Conservation (phyloP, 106 monocot species). For the Acorus gramineus region DNA sequence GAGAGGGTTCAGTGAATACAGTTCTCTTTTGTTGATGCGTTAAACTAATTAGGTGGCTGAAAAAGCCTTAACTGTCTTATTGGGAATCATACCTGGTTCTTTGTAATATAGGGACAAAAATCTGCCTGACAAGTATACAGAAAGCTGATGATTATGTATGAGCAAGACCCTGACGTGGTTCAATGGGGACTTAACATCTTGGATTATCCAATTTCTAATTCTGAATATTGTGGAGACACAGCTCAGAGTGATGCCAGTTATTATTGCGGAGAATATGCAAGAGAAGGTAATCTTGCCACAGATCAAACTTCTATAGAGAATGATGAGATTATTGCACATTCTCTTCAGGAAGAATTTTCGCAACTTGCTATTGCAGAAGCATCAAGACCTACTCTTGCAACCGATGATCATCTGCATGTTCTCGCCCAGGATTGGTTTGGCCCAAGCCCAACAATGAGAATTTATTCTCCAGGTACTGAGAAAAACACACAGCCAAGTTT, state of each 20-base stretch:
- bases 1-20: too few relatives aligned
- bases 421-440: slow-evolving; percentile 64
- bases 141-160: slow-evolving; percentile 61
- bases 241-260: slow-evolving; percentile 30
- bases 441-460: slow-evolving; percentile 31
- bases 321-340: slow-evolving; percentile 40
- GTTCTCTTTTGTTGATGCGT: too few relatives aligned
- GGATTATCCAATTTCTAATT: slow-evolving; percentile 40
- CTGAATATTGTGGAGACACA: slow-evolving; percentile 48
- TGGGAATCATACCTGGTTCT: too few relatives aligned
- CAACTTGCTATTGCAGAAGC: slow-evolving; percentile 55
- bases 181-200: slow-evolving; percentile 63
- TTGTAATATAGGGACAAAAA: too few relatives aligned
- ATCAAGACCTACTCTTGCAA: slow-evolving; percentile 34
- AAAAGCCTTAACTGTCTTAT: too few relatives aligned
- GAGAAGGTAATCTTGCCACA: slow-evolving; percentile 45
- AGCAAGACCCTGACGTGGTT: slow-evolving; percentile 72
- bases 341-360: slow-evolving; percentile 68
- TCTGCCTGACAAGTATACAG: too few relatives aligned
- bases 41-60: too few relatives aligned
- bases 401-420: slow-evolving; percentile 48
- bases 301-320: slow-evolving; percentile 23
- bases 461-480: slow-evolving; percentile 42
- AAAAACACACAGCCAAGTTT: background rate
- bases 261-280: slow-evolving; percentile 30